phyloP scores from a whole-genome alignment of 208 protist species.

The Leptomonas pyrrhocoris region DNA sequence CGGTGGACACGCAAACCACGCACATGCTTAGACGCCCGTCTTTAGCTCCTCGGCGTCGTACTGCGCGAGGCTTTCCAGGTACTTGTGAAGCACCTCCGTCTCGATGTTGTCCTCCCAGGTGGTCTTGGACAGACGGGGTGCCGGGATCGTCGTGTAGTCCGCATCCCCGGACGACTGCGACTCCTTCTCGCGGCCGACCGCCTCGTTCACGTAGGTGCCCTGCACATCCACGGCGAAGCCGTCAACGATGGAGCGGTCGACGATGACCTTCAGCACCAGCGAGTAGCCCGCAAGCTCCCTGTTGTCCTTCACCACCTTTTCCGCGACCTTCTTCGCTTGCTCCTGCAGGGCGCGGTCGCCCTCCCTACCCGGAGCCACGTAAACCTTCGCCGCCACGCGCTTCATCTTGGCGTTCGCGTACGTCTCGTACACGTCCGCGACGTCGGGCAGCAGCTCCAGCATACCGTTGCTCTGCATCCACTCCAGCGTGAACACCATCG shows the following conservation, averaged over 20 bases:
- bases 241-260: conserved; percentile 82
- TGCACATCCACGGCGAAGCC: conserved; percentile 90
- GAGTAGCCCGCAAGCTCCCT: conserved; percentile 71
- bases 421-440: conserved; percentile 84
- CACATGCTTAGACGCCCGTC: conserved; percentile 69
- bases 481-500: conserved; percentile 83
- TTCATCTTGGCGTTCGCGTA: conserved; percentile 91
- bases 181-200: conserved; percentile 56
- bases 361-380: conserved; percentile 77
- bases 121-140: conserved; percentile 57
- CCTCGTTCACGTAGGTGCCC: conserved; percentile 81
- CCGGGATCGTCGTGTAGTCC: conserved; percentile 87
- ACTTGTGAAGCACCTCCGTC: conserved; percentile 85
- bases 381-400: conserved; percentile 78
- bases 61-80: conserved; percentile 79
- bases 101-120: conserved; percentile 88
- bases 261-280: conserved; percentile 75
- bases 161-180: conserved; percentile 48
- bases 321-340: conserved; percentile 73
- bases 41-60: conserved; percentile 90
- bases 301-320: conserved; percentile 67
- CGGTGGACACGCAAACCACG: background rate
- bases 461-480: conserved; percentile 93
- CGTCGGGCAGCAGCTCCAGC: conserved; percentile 83
- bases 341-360: conserved; percentile 44